Base-by-base conservation (phyloP, 768 basidiomycete species). In the Podaxis sp. region DNA sequence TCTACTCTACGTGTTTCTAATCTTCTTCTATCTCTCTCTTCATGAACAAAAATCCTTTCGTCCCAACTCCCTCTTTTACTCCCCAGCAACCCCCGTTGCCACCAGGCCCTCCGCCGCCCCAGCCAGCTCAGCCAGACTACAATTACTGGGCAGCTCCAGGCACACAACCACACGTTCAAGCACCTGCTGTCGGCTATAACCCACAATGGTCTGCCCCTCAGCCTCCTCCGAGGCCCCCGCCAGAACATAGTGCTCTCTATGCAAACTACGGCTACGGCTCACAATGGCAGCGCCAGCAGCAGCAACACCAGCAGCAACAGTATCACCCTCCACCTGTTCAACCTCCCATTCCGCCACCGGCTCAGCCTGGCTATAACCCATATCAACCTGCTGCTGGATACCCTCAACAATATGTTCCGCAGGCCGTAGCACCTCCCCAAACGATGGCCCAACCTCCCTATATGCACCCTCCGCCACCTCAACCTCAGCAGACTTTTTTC, bases 211-310 rank as follows among this genome's bases (percentile, higher is more conserved):
- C 77, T 56, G 73, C 84, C 13, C 80, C 86, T 3, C 88, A 87
- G 70, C 82, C 86, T 38, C 82, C 87, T 49, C 79, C 60, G 0
- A 28, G 88, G 54, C 88, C 89, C 36, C 80, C 90, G 36, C 80
- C 89, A 13, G 90, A 93, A 67, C 92, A 94, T 70, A 90, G 88
- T 71, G 88, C 90, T 26, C 76, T 95, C 22, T 96, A 95, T 71
- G 92, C 93, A 1, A 95, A 95, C 71, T 96, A 96, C 70, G 94
- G 94, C 36, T 96, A 96, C 72, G 91, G 92, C 2, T 82, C 85
- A 53, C 88, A 90, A 69, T 86, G 87, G 84, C 87, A 87, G 64
- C 82, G 84, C 60, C 87, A 88, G 68, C 88, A 88, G 49, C 87
- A 79, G 58, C 78, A 78, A 26, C 75, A 75, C 41, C 75, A 76